Percentiles rank a stretch among this genome's conserved stretches.
phyloP scores from a whole-genome alignment of 768 basidiomycete species.

The Lactarius indigo region DNA sequence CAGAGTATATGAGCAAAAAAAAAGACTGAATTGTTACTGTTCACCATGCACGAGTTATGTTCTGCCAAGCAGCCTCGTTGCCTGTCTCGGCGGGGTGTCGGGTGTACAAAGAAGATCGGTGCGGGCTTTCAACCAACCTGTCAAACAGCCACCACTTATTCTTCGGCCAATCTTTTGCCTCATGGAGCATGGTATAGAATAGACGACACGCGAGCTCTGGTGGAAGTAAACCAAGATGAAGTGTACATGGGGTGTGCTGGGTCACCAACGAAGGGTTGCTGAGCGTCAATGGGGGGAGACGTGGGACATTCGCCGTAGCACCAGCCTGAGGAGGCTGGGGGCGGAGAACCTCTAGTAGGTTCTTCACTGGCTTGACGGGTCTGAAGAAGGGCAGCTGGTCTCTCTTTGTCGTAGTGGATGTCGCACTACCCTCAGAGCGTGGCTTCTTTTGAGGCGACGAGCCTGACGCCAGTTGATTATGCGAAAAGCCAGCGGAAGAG shows the following conservation, averaged over 20 bases:
- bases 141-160: slow-evolving; percentile 89
- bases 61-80: slow-evolving; percentile 54
- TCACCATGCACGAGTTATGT: slow-evolving; percentile 75
- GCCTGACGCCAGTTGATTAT: neutral
- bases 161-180: slow-evolving; percentile 58
- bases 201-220: slow-evolving; percentile 70
- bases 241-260: slow-evolving; percentile 69
- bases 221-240: slow-evolving; percentile 67
- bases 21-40: slow-evolving; percentile 10
- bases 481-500: neutral
- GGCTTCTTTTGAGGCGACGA: slow-evolving; percentile 10
- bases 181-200: slow-evolving; percentile 68
- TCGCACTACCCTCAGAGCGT: slow-evolving; percentile 1
- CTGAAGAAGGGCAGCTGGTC: slow-evolving; percentile 2
- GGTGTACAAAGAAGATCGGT: slow-evolving; percentile 75
- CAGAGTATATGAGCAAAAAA: neutral
- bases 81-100: slow-evolving; percentile 36
- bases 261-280: slow-evolving; percentile 61
- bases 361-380: slow-evolving; percentile 19
- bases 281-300: slow-evolving; percentile 58
- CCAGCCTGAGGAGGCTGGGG: slow-evolving; percentile 14
- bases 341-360: slow-evolving; percentile 22
- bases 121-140: slow-evolving; percentile 76
- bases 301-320: slow-evolving; percentile 29
- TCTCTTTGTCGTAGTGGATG: neutral